Evolutionary conservation across 2,329 filamentous ascomycete genomes (phyloP).

Genomic region (Hypoxylon sp.): DNA sequence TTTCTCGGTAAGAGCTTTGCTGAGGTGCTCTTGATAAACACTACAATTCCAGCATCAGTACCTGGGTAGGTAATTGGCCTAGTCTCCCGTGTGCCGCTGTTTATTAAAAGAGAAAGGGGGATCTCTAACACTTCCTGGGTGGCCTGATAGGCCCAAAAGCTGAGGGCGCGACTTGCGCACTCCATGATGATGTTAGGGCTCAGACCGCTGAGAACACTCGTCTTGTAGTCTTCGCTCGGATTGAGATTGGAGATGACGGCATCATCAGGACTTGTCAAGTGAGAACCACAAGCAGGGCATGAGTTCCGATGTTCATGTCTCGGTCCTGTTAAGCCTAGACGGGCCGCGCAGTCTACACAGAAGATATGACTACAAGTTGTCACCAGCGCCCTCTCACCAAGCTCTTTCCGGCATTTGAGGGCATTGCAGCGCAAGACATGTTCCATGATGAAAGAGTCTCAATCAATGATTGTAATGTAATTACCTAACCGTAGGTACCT

Average conservation of each 20-base stretch:
- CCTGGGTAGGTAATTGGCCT: background rate
- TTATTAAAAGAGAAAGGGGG: background rate
- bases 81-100: slow-evolving; percentile 11
- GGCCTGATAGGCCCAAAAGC: slow-evolving; percentile 90
- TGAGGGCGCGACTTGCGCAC: slow-evolving; percentile 82
- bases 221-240: slow-evolving; percentile 91
- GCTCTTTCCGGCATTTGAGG: slow-evolving; percentile 79
- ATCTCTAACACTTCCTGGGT: slow-evolving; percentile 82
- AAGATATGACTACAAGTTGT: slow-evolving; percentile 96
- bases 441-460: slow-evolving; percentile 72
- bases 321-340: slow-evolving; percentile 72
- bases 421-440: slow-evolving; percentile 83
- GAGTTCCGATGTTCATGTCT: slow-evolving; percentile 65
- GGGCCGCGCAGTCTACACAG: slow-evolving; percentile 80
- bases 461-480: slow-evolving; percentile 5
- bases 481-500: too few relatives aligned
- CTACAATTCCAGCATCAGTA: slow-evolving; percentile 58
- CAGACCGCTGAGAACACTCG: slow-evolving; percentile 85
- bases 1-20: slow-evolving; percentile 80
- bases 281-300: slow-evolving; percentile 83
- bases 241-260: slow-evolving; percentile 79
- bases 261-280: slow-evolving; percentile 80
- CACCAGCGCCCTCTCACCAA: slow-evolving; percentile 81
- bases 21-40: slow-evolving; percentile 82
- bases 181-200: slow-evolving; percentile 88